phyloP scores from a whole-genome alignment of 2,329 filamentous ascomycete genomes.

The Xylaria sp. region DNA sequence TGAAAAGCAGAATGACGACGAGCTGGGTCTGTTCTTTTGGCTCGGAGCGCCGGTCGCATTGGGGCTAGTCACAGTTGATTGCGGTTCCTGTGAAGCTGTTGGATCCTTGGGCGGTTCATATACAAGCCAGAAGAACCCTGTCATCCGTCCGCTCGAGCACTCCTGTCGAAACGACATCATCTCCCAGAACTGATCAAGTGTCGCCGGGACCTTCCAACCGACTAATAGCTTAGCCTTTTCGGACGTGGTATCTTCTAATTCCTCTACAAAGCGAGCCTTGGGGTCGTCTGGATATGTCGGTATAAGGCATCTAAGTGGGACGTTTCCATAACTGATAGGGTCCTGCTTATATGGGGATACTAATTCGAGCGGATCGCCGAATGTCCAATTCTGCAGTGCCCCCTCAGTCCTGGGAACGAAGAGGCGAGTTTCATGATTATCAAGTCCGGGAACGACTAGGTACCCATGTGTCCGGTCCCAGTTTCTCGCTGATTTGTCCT shows the following conservation, averaged over 20 bases:
- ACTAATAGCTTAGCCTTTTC: conserved; percentile 52
- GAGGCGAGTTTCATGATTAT: conserved; percentile 70
- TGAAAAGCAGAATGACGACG: background rate
- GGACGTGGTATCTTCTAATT: conserved; percentile 71
- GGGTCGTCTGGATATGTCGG: conserved; percentile 93
- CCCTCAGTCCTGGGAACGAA: conserved; percentile 60
- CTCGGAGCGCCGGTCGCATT: conserved; percentile 20
- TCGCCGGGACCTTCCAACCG: conserved; percentile 77
- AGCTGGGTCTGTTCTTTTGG: conserved; percentile 18
- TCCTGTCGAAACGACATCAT: conserved; percentile 97
- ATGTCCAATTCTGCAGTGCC: conserved; percentile 57
- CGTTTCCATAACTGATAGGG: conserved; percentile 37
- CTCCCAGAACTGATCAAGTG: conserved; percentile 93
- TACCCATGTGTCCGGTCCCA: conserved; percentile 64
- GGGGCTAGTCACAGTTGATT: conserved; percentile 6
- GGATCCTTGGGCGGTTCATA: conserved; percentile 51
- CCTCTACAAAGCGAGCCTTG: conserved; percentile 81
- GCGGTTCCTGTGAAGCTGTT: background rate
- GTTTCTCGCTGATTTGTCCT: conserved; percentile 30
- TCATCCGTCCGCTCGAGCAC: conserved; percentile 84
- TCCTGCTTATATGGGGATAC: conserved; percentile 59
- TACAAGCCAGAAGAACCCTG: conserved; percentile 92
- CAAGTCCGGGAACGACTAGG: conserved; percentile 80
- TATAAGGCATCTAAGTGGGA: conserved; percentile 77
- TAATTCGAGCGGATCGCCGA: conserved; percentile 64